Evolutionary conservation across 73 alveolate species (phyloP).

Genomic region (Effrenium voratum): DNA sequence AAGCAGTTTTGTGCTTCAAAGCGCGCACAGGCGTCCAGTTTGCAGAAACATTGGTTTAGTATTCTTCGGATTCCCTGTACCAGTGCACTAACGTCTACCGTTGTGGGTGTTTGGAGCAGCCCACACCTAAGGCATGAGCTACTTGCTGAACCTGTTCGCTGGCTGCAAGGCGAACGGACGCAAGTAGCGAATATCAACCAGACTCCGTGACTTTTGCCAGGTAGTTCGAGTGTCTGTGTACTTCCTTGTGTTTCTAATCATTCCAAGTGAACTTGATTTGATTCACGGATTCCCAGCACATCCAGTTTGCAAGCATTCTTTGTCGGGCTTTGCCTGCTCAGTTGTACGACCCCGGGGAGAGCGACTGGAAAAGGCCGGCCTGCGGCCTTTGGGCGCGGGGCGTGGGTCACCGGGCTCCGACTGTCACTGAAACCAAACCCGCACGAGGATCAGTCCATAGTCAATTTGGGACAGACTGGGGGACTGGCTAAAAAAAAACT

Average conservation of each 20-base stretch:
- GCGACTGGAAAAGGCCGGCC: slow-evolving; percentile 67
- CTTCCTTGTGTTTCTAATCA: background rate
- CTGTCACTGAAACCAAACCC: background rate
- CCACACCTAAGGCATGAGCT: slow-evolving; percentile 36
- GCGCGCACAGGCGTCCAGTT: background rate
- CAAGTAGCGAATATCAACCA: no score
- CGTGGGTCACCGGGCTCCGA: background rate
- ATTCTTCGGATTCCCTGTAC: background rate
- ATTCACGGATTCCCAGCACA: background rate
- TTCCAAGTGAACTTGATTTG: background rate
- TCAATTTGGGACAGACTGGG: no score
- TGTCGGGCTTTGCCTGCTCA: background rate
- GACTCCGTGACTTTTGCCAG: no score
- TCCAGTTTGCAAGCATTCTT: background rate
- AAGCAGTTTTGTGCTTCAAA: background rate
- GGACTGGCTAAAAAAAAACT: no score
- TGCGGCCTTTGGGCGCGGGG: background rate
- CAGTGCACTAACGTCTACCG: background rate
- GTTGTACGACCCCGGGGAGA: slow-evolving; percentile 86
- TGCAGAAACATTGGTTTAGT: background rate
- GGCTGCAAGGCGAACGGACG: slow-evolving; percentile 50
- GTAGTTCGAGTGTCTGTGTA: no score
- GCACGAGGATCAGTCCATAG: background rate
- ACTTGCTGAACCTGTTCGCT: slow-evolving; percentile 77
- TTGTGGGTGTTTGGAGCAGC: background rate